Evolutionary conservation across 108 stramenopile genomes (phyloP), one percentile per base, ranked within the genome.

Genomic region (Pelagomonas calceolata): DNA sequence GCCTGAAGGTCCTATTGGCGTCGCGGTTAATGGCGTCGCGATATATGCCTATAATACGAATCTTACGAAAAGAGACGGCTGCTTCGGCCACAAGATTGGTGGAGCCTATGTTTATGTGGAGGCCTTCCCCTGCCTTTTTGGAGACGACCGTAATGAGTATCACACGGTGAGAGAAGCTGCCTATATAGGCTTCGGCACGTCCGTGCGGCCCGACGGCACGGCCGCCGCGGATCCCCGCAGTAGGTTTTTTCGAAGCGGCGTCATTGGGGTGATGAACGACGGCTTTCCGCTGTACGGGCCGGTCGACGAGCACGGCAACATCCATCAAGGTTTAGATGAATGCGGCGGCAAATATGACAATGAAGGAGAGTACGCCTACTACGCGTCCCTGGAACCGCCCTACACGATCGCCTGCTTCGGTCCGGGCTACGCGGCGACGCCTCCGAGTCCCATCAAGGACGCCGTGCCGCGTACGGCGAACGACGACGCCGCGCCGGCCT

Each of bases 391-490:
- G 21, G 51, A 4, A 3, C 26, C 51, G 51, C 51, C 51, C 51
- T 60, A 60, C 51, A 60, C 51, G 21, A 60, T 60, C 51, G 51
- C 51, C 14, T 60, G 51, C 51, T 60, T 60, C 51, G 51, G 51
- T 1, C 51, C 51, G 51, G 51, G 51, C 51, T 1, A 26, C 51
- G 51, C 14, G 21, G 51, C 51, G 21, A 43, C 39, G 39, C 39
- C 39, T 5, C 39, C 39, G 39, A 10, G 9, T 5, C 39, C 39
- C 9, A 12, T 5, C 39, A 12, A 5, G 9, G 39, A 12, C 39
- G 39, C 39, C 39, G 39, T 43, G 9, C n/a, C n/a, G n/a, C n/a
- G n/a, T n/a, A n/a, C n/a, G n/a, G n/a, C n/a, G n/a, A n/a, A n/a
- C n/a, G n/a, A n/a, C n/a, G 39, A 43, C 39, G 39, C 39, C 9